Base-by-base conservation (phyloP, 2,329 filamentous ascomycete species). In the Alternaria infectoria region DNA sequence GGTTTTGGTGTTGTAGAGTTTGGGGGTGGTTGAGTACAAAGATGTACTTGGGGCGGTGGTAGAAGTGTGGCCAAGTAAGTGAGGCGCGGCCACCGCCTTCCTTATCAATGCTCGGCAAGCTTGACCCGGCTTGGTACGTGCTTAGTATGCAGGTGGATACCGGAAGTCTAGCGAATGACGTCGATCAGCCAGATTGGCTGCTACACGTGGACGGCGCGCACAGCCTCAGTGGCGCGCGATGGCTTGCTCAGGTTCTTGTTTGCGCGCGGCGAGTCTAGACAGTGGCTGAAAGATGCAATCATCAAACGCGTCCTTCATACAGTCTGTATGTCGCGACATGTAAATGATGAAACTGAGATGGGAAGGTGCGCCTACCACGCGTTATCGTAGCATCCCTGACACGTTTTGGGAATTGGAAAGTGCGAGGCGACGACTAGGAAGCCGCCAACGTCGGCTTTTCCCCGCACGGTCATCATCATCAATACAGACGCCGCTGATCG, bases 1-100 rank as follows among this genome's bases (percentile, higher is more conserved):
- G 82, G 80, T 77, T 77, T 71, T 64, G 60, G 66, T 71, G 67
- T 65, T 46, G 47, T 62, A 64, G 61, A 43, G 30, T 59, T 57
- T 61, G 56, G 56, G 43, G 25, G 56, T 43, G 49, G 50, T 36
- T 47, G 57, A 64, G 68, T 68, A 67, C 66, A 62, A 47, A 17
- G 23, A 57, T 52, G 66, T 65, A 64, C 60, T 56, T 54, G 54
- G 56, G 28, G 56, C 45, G 54, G 58, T 49, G 54, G 46, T 55
- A 57, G 26, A 49, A 5, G 25, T 57, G 30, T 60, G 45, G 54
- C 54, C 59, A 56, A 51, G 46, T 45, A 64, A 72, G 66, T 73
- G 70, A 73, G 69, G 70, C 70, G 67, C 65, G 36, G 26, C 47
- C 43, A 45, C 54, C 52, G 58, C 49, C 49, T 52, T 59, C 54